These are phyloP conservation scores for Leishmania tropica DNA, from an alignment of 208 protist genomes.

Conservation along the genomic window DNA sequence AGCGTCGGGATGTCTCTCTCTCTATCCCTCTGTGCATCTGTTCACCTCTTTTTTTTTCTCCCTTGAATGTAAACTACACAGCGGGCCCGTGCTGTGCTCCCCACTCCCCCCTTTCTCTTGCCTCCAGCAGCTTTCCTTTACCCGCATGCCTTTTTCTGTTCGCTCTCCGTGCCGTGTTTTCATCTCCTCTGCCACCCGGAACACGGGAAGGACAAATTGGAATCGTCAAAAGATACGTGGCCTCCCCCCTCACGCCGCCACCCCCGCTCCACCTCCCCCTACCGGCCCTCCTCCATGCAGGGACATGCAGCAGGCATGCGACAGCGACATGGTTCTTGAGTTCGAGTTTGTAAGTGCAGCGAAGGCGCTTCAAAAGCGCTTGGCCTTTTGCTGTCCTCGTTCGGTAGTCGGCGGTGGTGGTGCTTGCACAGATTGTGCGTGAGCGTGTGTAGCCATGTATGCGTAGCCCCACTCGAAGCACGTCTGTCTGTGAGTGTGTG, in stretches of 20 bases:
- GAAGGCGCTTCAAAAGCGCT: not conserved
- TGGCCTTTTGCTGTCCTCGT: not conserved
- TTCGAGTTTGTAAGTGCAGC: not conserved
- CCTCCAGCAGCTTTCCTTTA: not conserved
- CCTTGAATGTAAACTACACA: not conserved
- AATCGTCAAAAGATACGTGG: not conserved
- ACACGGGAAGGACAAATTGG: not conserved
- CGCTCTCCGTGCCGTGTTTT: not conserved
- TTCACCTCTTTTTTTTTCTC: not conserved
- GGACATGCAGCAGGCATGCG: not conserved
- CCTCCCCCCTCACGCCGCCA: not conserved
- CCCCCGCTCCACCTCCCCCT: no score
- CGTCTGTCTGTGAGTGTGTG: not conserved
- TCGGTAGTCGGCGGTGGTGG: not conserved
- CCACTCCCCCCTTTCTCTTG: not conserved
- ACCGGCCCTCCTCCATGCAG: not conserved
- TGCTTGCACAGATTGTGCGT: not conserved
- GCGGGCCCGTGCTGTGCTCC: not conserved
- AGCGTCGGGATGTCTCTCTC: not conserved
- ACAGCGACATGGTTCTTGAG: not conserved
- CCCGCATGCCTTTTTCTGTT: not conserved
- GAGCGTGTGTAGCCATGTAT: not conserved
- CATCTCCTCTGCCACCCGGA: not conserved
- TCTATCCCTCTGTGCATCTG: not conserved
- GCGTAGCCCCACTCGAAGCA: not conserved